Base-by-base conservation (phyloP, 106 monocot species). In the Agapanthus africanus region DNA sequence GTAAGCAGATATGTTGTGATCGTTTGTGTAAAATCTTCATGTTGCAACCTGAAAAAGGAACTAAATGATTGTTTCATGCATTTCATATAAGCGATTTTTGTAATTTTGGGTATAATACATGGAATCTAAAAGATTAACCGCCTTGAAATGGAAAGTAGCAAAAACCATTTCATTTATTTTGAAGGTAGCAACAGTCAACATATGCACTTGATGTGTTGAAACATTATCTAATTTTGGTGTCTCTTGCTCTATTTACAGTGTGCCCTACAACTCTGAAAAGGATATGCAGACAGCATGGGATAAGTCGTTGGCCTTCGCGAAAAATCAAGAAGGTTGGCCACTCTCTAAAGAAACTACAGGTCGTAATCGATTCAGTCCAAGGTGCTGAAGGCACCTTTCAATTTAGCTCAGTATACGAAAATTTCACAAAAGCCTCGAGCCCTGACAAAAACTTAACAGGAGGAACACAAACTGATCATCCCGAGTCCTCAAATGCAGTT, bases 191-290 rank as follows among this genome's bases (percentile, higher is more conserved):
- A 30, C 26, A 16, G 50, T 19, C 9, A 56, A 30, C 30, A 11
- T 22, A 37, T 64, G 21, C 64, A 19, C 36, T 2, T 40, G 11
- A 39, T 61, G 7, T 26, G 39, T 40, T 7, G 35, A 37, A 63
- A 63, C 34, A 11, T 37, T 63, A n/a, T n/a, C n/a, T 63, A 35
- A 37, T 21, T 63, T 63, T 7, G 5, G 7, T 37, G 18, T 34
- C 1, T 18, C 37, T 3, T 19, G 34, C 37, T 63, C 36, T 21
- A 37, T 37, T 49, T 68, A 33, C 18, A 72, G 72, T 93, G 22
- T 86, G 93, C 71, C 89, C 93, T 7, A 93, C 86, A 14, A 93
- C 93, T 25, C 74, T 89, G 34, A 93, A 93, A 77, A 81, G 93
- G 71, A 89, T 93, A 64, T 93, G 93, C 73, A 67, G 93, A 65